phyloP scores from a whole-genome alignment of 495 filamentous ascomycete genomes.

The Hyaloscypha finlandica region DNA sequence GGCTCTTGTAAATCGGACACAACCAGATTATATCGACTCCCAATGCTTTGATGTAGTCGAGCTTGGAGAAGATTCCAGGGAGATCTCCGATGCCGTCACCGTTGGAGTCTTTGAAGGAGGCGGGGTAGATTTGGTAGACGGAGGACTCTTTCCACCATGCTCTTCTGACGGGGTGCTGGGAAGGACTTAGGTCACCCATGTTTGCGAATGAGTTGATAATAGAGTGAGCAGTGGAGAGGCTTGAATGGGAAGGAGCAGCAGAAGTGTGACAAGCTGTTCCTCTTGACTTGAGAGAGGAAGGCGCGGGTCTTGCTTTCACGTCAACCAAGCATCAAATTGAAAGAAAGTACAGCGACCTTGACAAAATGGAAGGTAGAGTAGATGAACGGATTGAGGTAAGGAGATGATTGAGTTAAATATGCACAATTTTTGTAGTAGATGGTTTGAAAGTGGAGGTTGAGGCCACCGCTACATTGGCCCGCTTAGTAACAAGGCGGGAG shows the following conservation, averaged over 20 bases:
- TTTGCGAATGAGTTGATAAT: too few species aligned
- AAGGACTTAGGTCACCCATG: not conserved
- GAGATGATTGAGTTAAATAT: too few species aligned
- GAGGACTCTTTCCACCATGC: conserved; percentile 46
- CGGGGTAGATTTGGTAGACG: conserved; percentile 73
- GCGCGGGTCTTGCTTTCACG: too few species aligned
- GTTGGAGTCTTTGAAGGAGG: conserved; percentile 67
- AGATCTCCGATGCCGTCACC: conserved; percentile 70
- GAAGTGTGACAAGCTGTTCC: too few species aligned
- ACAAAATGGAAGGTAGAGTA: too few species aligned
- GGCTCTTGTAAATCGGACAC: conserved; percentile 67
- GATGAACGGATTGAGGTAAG: too few species aligned
- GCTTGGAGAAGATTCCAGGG: conserved; percentile 62
- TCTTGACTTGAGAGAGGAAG: too few species aligned
- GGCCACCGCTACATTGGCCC: not conserved
- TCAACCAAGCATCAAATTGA: too few species aligned
- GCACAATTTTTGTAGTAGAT: too few species aligned
- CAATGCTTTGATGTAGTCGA: conserved; percentile 65
- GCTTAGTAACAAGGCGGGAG: not conserved
- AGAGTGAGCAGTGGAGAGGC: too few species aligned
- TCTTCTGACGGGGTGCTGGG: conserved; percentile 16
- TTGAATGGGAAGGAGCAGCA: too few species aligned
- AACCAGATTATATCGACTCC: conserved; percentile 71
- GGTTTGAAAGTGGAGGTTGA: not conserved
- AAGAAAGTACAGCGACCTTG: too few species aligned